These are phyloP conservation scores for Escallonia herrerae DNA, from an alignment of 129 eudicot genomes.

Conservation along the genomic window DNA sequence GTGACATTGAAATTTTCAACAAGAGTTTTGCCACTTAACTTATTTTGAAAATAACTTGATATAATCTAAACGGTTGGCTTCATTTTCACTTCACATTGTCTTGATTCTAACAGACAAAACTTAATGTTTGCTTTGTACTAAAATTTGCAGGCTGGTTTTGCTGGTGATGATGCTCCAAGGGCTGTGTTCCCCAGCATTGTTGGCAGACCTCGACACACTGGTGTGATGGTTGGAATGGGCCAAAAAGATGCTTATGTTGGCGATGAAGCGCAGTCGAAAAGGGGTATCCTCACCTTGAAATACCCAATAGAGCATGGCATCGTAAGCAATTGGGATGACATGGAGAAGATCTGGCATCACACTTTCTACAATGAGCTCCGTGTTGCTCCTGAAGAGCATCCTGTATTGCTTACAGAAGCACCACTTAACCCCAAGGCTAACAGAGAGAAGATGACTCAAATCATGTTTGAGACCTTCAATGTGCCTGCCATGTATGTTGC, in stretches of 20 bases:
- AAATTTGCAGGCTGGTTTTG: constrained; percentile 45
- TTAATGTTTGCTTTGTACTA: not conserved
- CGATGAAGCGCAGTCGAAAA: constrained; percentile 49
- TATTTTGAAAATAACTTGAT: no score
- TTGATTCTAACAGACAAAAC: not conserved
- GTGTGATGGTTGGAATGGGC: constrained; percentile 64
- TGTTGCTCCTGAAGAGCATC: constrained; percentile 57
- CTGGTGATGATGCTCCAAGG: constrained; percentile 62
- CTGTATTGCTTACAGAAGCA: constrained; percentile 57
- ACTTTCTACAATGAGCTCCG: constrained; percentile 53
- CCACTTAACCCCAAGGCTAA: constrained; percentile 61
- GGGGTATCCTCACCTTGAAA: constrained; percentile 44
- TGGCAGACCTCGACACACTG: constrained; percentile 52
- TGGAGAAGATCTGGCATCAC: constrained; percentile 67
- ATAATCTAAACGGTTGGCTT: no score
- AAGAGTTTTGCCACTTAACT: no score
- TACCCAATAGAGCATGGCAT: constrained; percentile 61
- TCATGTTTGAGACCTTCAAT: constrained; percentile 54
- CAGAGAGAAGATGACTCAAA: constrained; percentile 56
- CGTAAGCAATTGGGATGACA: constrained; percentile 63
- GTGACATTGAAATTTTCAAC: no score
- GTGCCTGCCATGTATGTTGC: constrained; percentile 65
- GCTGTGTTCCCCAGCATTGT: constrained; percentile 62
- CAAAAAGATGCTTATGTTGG: constrained; percentile 59
- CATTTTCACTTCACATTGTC: no score